Base-by-base conservation (phyloP, 306 rosid species). In the Datisca glomerata region DNA sequence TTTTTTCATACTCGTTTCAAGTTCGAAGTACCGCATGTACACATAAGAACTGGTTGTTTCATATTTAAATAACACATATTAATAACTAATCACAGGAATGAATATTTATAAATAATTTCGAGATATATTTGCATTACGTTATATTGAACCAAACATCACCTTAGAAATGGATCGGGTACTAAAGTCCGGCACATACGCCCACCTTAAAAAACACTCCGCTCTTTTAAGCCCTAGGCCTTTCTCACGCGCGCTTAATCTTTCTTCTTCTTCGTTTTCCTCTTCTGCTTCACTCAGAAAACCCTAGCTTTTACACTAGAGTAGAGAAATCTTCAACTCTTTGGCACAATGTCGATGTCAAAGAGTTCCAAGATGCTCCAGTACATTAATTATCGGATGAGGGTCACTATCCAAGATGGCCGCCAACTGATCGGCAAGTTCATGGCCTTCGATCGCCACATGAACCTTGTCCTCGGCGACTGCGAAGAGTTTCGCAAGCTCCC, bases 371-470 rank as follows among this genome's bases (percentile, higher is more conserved):
- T 91, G 98, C 92, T 91, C 12, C 98, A 91, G 39, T 91, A 72
- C 70, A 78, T 84, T 42, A 91, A 91, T 55, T 91, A 91, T 66
- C 68, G 98, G 0, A 84, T 91, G 96, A 62, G 98, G 4, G 94
- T 91, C 12, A 91, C 96, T 25, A 91, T 91, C 47, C 98, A 91
- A 39, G 98, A 91, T 18, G 98, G 98, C 6, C 93, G 98, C 12
- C 96, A 91, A 43, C 85, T 84, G 4, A 96, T 91, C 4, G 96
- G 98, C 8, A 87, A 87, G 56, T 87, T 87, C 71, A 87, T 87
- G 97, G 97, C 97, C 41, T 87, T 82, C 74, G 97, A 87, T 48
- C 97, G 97, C 59, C 97, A 87, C 71, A 87, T 87, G 97, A 87
- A 91, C 53, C 96, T 84, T 33, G 96, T 91, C 16, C 68, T 91